Evolutionary conservation across 768 basidiomycete species (phyloP), one percentile per base, ranked within the genome.

Genomic region (Auriculariales sp.): DNA sequence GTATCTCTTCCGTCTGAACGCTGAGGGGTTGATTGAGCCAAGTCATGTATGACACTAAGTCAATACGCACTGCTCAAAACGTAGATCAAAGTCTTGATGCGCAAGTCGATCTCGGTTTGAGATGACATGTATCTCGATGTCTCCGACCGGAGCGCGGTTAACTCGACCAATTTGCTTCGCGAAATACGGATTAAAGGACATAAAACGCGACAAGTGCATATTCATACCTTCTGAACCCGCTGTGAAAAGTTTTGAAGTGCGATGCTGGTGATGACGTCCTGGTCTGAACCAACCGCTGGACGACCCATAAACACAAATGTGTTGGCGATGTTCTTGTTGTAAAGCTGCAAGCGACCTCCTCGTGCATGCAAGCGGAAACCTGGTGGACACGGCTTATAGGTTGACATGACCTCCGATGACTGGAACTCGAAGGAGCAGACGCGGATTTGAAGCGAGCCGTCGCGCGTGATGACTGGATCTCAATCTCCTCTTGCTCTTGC

Each of bases 71-170:
- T 79, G 75, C 30, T 81, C 76, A 56, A 79, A 77, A 64, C 78
- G 78, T 29, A 81, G 58, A 57, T 83, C 81, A 54, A 83, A 82
- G 0, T 78, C 58, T 61, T 80, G 78, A 56, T 81, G 78, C 0
- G 79, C 76, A 2, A 79, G 65, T 9, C 77, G 71, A 59, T 82
- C 80, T 11, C 79, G 66, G 57, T 81, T 81, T 0, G 81, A 82
- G 9, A 82, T 73, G 3, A 83, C 81, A 57, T 82, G 81, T 6
- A 82, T 68, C 53, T 83, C 81, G 31, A 81, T 70, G 4, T 67
- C 68, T 10, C 63, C 62, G 0, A 79, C 68, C 0, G 77, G 71
- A 0, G 71, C 64, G 31, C 73, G 70, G 45, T 74, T 68, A 24
- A 83, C 58, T 33, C 76, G 64, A 3, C 81, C 81, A 10, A 79